phyloP scores from a whole-genome alignment of 164 flowering plant genomes.

The Dillenia turbinata region DNA sequence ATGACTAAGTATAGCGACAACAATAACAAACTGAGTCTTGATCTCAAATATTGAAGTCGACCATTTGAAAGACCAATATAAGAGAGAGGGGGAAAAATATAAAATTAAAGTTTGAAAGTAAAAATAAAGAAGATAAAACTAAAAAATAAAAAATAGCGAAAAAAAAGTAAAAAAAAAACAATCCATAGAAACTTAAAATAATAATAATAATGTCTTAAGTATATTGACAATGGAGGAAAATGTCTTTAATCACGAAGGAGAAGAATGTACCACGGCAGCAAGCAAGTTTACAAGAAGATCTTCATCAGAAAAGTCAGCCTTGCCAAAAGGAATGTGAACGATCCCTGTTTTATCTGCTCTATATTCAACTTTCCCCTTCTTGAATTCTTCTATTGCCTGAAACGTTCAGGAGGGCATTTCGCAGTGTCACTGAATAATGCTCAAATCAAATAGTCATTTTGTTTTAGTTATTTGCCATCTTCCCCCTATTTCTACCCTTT shows the following conservation, averaged over 20 bases:
- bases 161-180: no score
- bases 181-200: no score
- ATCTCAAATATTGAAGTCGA: no score
- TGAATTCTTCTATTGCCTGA: constrained; percentile 96
- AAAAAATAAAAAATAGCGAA: no score
- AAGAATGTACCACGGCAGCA: constrained; percentile 63
- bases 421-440: no score
- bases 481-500: no score
- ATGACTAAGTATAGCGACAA: background rate
- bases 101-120: background rate
- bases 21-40: no score
- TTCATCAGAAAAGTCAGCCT: constrained; percentile 76
- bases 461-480: no score
- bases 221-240: no score
- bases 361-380: constrained; percentile 92
- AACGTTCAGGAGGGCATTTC: background rate
- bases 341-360: constrained; percentile 98
- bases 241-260: background rate
- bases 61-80: background rate
- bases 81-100: background rate
- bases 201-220: no score
- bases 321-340: constrained; percentile 95
- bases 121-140: no score
- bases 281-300: constrained; percentile 76
- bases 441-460: no score